Percentiles rank a stretch among this genome's conserved stretches.
These are phyloP conservation scores for Vitis cinerea DNA, from an alignment of 164 flowering plant genomes.

Conservation along the genomic window DNA sequence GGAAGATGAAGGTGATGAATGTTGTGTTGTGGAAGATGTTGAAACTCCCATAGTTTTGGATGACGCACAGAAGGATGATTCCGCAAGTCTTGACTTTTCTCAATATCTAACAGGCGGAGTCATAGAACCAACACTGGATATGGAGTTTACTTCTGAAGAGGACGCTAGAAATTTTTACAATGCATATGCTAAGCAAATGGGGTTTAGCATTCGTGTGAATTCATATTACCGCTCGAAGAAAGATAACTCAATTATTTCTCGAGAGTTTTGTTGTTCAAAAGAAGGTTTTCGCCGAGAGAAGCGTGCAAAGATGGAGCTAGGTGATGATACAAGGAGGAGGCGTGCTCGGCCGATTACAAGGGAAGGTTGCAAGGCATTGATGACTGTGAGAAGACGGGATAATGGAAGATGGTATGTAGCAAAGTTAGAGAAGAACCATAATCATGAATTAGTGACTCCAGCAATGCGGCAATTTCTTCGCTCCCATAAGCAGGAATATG, in stretches of 20 bases:
- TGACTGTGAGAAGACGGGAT: constrained; percentile 33
- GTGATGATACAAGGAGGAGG: constrained; percentile 28
- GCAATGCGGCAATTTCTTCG: constrained; percentile 36
- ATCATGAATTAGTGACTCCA: constrained; percentile 35
- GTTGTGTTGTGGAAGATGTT: constrained; percentile 37
- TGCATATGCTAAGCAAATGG: constrained; percentile 50
- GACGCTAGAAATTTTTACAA: constrained; percentile 50
- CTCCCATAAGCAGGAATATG: constrained; percentile 27
- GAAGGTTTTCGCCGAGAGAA: constrained; percentile 38
- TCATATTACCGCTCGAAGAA: constrained; percentile 39
- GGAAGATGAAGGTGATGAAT: constrained; percentile 30
- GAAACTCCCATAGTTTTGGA: constrained; percentile 31
- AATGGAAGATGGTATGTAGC: constrained; percentile 37
- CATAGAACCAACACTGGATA: constrained; percentile 42
- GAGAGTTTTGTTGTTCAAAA: constrained; percentile 39
- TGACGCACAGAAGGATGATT: constrained; percentile 20
- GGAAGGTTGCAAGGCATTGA: constrained; percentile 40
- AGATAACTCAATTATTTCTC: constrained; percentile 35
- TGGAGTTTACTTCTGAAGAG: constrained; percentile 53
- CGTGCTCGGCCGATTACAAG: constrained; percentile 34
- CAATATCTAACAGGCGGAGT: constrained; percentile 24
- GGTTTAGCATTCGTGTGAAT: constrained; percentile 47
- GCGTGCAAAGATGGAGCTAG: constrained; percentile 19
- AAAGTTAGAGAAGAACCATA: constrained; percentile 31
- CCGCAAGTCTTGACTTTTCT: constrained; percentile 15